Evolutionary conservation across 805 yeast species (phyloP), one percentile per base, ranked within the genome.

Genomic region (Wickerhamomyces silvicola): DNA sequence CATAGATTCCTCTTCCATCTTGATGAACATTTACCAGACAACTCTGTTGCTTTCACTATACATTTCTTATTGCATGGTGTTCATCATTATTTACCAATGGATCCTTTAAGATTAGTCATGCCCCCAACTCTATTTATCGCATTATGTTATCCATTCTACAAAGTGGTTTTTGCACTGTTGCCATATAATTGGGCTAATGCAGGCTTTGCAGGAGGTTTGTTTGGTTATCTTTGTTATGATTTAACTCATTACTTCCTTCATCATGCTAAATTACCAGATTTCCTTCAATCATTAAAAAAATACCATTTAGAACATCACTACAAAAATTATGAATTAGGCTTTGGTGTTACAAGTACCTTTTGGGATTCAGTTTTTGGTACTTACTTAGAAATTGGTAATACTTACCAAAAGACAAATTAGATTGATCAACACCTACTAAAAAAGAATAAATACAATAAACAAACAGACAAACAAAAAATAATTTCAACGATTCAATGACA

Each of bases 51-150:
- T 7, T 78, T 82, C 50, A 75, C 95, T 1, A 37, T 87, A 26
- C 99, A 92, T 59, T 92, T 92, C 68, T 58, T 87, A 37, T 66
- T 90, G 44, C 99, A 92, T 50, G 99, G 99, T 36, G 81, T 88
- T 31, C 99, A 92, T 58, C 99, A 92, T 60, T 92, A 84, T 58
- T 70, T 92, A 46, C 99, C 99, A 42, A 92, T 94, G 98, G 99
- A 92, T 64, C 75, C 74, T 38, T 67, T 75, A 56, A 77, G 99
- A 56, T 72, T 92, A 50, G 99, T 92, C 22, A 81, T 92, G 83
- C 99, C 99, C 3, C 99, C 99, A 30, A 69, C 97, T 0, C 64
- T 92, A 52, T 80, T 90, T 42, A 41, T 80, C 11, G 59, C 72
- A 3, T 62, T 92, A 41, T 78, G 86, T 30, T 72, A 68, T 24